Percentiles rank a stretch among this genome's conserved stretches.
Evolutionary conservation across 257 asterid species (phyloP).

Genomic region (Capsicum rhomboideum): DNA sequence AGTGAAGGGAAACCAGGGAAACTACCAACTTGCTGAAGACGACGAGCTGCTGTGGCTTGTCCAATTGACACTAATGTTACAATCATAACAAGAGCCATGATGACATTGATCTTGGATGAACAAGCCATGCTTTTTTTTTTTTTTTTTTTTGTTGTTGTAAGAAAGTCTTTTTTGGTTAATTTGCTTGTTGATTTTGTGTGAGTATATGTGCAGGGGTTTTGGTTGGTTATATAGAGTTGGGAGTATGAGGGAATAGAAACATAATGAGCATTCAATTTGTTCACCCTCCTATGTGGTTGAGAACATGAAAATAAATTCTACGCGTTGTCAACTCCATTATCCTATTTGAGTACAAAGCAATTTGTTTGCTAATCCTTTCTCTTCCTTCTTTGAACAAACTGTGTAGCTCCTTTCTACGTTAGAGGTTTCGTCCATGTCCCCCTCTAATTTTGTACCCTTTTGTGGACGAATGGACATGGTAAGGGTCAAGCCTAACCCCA

Average conservation of each 20-base stretch:
- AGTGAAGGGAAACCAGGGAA: conserved; percentile 16
- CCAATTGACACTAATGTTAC: conserved; percentile 4
- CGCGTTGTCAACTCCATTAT: not conserved
- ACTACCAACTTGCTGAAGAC: conserved; percentile 1
- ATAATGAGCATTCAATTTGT: not conserved
- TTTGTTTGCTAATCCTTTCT: too few relatives aligned
- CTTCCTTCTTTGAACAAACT: too few relatives aligned
- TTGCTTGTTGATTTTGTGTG: not conserved
- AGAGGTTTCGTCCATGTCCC: too few relatives aligned
- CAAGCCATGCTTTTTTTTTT: conserved; percentile 1
- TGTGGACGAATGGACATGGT: too few relatives aligned
- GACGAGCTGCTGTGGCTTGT: conserved; percentile 16
- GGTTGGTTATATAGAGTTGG: not conserved
- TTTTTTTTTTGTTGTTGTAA: not conserved
- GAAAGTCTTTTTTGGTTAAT: not conserved
- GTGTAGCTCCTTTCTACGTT: too few relatives aligned
- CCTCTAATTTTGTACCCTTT: too few relatives aligned
- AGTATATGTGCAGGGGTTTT: not conserved
- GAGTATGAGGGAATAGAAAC: not conserved
- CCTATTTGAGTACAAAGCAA: not conserved
- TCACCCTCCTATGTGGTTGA: not conserved
- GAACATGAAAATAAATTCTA: not conserved
- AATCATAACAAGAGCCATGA: conserved; percentile 3
- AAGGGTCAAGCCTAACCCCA: too few relatives aligned
- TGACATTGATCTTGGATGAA: not conserved